Base-by-base conservation (phyloP, 306 rosid genomes). In the Bauhinia variegata region DNA sequence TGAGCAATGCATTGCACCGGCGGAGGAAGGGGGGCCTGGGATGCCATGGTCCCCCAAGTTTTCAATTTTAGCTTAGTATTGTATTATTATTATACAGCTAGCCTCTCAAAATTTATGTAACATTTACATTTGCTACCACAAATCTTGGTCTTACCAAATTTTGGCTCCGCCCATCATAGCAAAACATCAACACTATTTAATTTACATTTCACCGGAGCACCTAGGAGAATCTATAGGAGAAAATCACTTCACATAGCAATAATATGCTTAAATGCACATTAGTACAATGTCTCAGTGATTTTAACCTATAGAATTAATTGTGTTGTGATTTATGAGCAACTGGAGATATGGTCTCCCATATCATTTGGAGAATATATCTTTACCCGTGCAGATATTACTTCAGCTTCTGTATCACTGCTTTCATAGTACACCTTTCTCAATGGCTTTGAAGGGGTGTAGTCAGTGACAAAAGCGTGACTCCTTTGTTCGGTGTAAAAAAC, bases 321-420 rank as follows among this genome's bases (percentile, higher is more conserved):
- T 33, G 19, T 46, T 33, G 19, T 46, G 49, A 50, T 44, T 70
- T 61, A 67, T 34, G 50, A 54, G 54, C 39, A 49, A 61, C 12
- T 50, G 67, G 54, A 73, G 73, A 49, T 18, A 32, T 34, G 39
- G 52, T 53, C 72, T 58, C 61, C 71, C 71, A 42, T 13, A 68
- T 49, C 36, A 50, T 62, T 58, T 67, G 48, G 67, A 55, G 50
- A 47, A 11, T 41, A 60, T 30, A 41, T 67, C 41, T 65, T 74
- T 86, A 91, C 92, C 87, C 7, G 42, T 71, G 12, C 46, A 39
- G 46, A 60, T 49, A 17, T 60, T 19, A 60, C 69, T 54, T 89
- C 85, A 6, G 61, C 61, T 52, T 68, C 83, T 7, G 71, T 64
- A 73, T 63, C 86, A 65, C 80, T 83, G 75, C 64, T 73, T 42